Evolutionary conservation across 441 rosid genomes (phyloP).

Genomic region (Populus trichocarpa): DNA sequence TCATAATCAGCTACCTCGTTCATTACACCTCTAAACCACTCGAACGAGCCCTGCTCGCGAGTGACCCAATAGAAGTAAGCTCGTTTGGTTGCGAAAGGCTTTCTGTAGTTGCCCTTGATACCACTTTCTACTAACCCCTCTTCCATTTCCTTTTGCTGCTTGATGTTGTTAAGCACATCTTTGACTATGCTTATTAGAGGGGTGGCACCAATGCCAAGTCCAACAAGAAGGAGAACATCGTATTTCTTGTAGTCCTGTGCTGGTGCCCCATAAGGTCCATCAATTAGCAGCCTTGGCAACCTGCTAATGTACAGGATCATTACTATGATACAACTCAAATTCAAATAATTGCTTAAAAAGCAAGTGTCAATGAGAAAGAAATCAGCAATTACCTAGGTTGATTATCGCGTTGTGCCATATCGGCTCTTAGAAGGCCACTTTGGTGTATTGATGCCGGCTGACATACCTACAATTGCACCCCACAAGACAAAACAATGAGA

Average conservation of each 20-base stretch:
- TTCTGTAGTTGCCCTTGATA: conserved; percentile 15
- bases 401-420: conserved; percentile 30
- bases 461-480: conserved; percentile 35
- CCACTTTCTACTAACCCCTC: conserved; percentile 22
- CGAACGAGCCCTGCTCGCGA: conserved; percentile 83
- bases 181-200: conserved; percentile 77
- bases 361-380: not conserved
- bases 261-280: conserved; percentile 88
- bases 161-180: conserved; percentile 72
- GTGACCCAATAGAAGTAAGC: conserved; percentile 97
- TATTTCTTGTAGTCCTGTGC: conserved; percentile 73
- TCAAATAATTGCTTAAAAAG: not conserved
- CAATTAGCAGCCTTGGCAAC: conserved; percentile 66
- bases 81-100: conserved; percentile 45
- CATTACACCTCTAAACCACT: conserved; percentile 86
- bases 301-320: conserved; percentile 27
- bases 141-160: conserved; percentile 37
- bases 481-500: not conserved
- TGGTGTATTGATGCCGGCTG: conserved; percentile 52
- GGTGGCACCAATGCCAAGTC: conserved; percentile 87
- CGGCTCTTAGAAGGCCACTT: conserved; percentile 63
- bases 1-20: conserved; percentile 72
- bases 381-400: conserved; percentile 12
- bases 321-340: not conserved
- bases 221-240: conserved; percentile 74